Evolutionary conservation across 2,329 filamentous ascomycete genomes (phyloP).

Genomic region (Aspergillus spinulosporus): DNA sequence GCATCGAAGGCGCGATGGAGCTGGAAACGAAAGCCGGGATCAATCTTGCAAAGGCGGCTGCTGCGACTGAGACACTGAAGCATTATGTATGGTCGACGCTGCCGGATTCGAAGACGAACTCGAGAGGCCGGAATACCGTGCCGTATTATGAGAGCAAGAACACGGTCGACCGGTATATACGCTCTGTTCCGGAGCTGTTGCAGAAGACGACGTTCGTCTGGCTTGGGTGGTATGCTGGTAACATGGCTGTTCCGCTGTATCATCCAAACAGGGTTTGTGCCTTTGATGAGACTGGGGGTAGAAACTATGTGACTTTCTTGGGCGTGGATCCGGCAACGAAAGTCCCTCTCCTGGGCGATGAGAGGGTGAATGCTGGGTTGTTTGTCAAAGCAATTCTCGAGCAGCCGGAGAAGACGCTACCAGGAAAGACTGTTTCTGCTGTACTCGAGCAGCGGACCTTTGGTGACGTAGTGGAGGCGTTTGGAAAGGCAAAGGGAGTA

Average conservation of each 20-base stretch:
- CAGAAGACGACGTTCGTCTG: constrained; percentile 46
- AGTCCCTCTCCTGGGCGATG: background rate
- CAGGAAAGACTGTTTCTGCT: background rate
- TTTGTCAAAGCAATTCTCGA: background rate
- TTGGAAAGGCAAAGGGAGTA: background rate
- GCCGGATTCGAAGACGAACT: constrained; percentile 23
- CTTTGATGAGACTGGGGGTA: background rate
- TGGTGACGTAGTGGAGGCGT: background rate
- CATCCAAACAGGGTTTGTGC: constrained; percentile 6
- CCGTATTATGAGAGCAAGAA: constrained; percentile 1
- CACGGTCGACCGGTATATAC: background rate
- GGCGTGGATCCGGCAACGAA: background rate
- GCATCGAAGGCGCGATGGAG: constrained; percentile 35
- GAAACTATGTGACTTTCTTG: background rate
- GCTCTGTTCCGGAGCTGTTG: constrained; percentile 21
- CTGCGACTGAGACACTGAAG: constrained; percentile 38
- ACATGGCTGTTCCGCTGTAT: constrained; percentile 32
- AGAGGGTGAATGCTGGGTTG: background rate
- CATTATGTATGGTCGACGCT: constrained; percentile 52
- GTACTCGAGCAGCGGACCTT: background rate
- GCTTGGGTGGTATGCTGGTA: constrained; percentile 39
- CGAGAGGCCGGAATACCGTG: background rate
- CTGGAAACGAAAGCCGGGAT: constrained; percentile 44
- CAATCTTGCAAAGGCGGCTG: constrained; percentile 47
- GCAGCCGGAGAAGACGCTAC: background rate